Evolutionary conservation across 768 basidiomycete genomes (phyloP), one percentile per base, ranked within the genome.

Genomic region (Lentinula detonsa): DNA sequence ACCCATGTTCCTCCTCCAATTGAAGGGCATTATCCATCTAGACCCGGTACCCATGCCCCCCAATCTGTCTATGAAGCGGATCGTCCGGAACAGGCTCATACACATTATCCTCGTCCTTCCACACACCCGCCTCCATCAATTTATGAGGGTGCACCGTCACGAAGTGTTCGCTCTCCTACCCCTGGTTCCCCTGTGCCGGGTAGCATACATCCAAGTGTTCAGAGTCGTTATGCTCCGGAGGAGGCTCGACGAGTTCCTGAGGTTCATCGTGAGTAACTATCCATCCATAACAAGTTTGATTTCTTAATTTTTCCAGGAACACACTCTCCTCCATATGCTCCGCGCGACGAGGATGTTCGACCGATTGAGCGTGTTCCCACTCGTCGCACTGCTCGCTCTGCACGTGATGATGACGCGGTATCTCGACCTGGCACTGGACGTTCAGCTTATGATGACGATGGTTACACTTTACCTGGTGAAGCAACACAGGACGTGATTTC

Each of bases 71-170:
- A 15, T 18, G 58, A 50, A 43, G 46, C n/a, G 9, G 43, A 49
- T 43, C 45, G 18, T 59, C 34, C 23, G 10, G 35, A 28, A 35
- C 42, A 21, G 11, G 23, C 8, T n/a, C 58, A 45, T 23, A 50
- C 46, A n/a, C 58, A 28, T 23, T 16, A 39, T 18, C 58, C 58
- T 23, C 58, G 58, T 35, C 16, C 46, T 28, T 16, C 5, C 5
- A 59, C 58, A 9, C 49, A 49, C 28, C 59, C 59, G 11, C 48
- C 59, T 21, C 49, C 50, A 40, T 51, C 50, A 4, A 50, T 51
- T 8, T 52, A 60, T 43, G 49, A 50, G 15, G 49, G 48, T 18
- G 49, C 35, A 16, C 15, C 31, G 18, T 18, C 16, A 9, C 46
- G 45, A 11, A 28, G 39, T 11, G 28, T 6, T 15, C 57, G 57